Evolutionary conservation across 2,329 filamentous ascomycete genomes (phyloP).

Genomic region (Zymoseptoria pseudotritici): DNA sequence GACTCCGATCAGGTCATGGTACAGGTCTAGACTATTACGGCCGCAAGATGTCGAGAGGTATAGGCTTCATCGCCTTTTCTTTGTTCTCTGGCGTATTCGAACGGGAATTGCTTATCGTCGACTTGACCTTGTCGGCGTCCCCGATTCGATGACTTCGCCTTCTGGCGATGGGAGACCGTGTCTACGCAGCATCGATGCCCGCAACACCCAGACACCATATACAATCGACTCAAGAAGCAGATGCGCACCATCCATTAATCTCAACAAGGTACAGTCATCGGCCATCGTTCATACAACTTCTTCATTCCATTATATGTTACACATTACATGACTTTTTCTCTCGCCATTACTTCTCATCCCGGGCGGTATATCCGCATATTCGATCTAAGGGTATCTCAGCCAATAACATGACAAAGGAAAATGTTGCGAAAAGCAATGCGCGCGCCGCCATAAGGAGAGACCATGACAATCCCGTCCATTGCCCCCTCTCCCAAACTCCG

Average conservation of each 20-base stretch:
- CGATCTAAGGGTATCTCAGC: conserved; percentile 9
- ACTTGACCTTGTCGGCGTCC: too few species aligned
- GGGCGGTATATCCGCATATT: background rate
- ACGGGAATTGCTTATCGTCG: too few species aligned
- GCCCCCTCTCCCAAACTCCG: too few species aligned
- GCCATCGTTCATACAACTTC: too few species aligned
- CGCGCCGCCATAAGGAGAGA: background rate
- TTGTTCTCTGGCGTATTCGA: too few species aligned
- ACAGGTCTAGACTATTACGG: background rate
- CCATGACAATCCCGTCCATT: background rate
- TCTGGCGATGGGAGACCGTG: too few species aligned
- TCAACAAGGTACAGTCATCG: too few species aligned
- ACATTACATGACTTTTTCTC: conserved; percentile 4
- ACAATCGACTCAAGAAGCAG: too few species aligned
- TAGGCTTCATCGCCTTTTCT: background rate
- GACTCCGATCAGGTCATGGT: background rate
- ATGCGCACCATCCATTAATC: too few species aligned
- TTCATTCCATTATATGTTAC: background rate
- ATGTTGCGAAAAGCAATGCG: background rate
- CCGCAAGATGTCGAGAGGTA: background rate
- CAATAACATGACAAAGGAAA: conserved; percentile 2
- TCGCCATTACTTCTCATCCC: background rate
- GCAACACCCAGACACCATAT: too few species aligned
- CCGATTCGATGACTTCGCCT: too few species aligned
- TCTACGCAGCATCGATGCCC: too few species aligned